Base-by-base conservation (phyloP, 768 basidiomycete genomes). In the Phallus indusiatus region DNA sequence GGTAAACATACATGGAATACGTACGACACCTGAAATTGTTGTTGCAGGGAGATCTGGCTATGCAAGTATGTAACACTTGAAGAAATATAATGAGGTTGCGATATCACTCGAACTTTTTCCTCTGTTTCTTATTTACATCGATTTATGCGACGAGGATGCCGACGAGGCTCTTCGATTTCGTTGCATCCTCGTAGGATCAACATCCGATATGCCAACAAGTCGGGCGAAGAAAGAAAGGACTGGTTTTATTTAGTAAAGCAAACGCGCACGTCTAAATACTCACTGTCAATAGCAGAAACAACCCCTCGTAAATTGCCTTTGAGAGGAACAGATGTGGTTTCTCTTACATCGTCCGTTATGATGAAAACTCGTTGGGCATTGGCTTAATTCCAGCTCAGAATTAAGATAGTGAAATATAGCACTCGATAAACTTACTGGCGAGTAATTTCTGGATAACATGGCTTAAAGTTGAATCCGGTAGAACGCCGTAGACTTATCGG, bases 271-370 rank as follows among this genome's bases (percentile, higher is more conserved):
- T 28, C 28, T 3, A 28, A 28, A 28, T 28, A 28, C 28, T 28
- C 65, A 91, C 90, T 83, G 67, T 92, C 90, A 21, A 89, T 87
- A 60, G 87, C 79, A 14, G 90, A 90, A 10, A 90, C 85, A n/a
- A 92, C 79, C 14, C 90, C 90, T 8, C 62, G 65, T 21, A 66
- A 56, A 54, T 66, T 64, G 1, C 60, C 66, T 14, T 46, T 50
- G 22, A 53, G 20, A 17, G 61, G 50, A 28, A 46, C 21, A 4
- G 60, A 24, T 33, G 51, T 42, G 35, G 54, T 42, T 53, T 73
- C 71, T 1, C 72, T 61, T 8, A 79, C 75, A 54, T 90, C 88
- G 55, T 80, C 79, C 1, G 83, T 86, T 20, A 91, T 81, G 67
- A 92, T 81, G 67, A 92, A 91, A 11, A 92, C 76, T 28, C 90